Evolutionary conservation across 805 yeast species (phyloP), one percentile per base, ranked within the genome.

Genomic region (Kazachstania bromeliacearum): DNA sequence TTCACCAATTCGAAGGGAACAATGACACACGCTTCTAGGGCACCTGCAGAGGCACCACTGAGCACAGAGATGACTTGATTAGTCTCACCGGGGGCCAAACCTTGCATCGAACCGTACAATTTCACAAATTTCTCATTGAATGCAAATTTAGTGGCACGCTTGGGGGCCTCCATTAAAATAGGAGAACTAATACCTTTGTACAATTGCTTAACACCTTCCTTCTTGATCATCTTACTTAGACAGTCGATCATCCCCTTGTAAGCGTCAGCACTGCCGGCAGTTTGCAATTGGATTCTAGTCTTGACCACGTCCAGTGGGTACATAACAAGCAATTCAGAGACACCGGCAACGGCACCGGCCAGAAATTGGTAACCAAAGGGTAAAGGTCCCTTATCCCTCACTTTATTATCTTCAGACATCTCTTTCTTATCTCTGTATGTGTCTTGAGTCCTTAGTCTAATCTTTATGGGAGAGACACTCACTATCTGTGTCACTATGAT

Each of bases 31-130:
- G 96, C 76, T 62, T 92, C 99, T 31, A 88, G 79, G 26, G 96
- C 94, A 67, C 99, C 99, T 6, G 99, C 98, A 40, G 94, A 82
- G 25, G 97, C 96, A 66, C 99, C 99, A 28, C 96, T 84, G 48
- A 89, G 68, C 37, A 92, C 67, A 2, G 96, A 85, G 55, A 92
- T 67, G 7, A 82, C 76, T 64, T 89, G 97, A 44, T 68, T 83
- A 75, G 82, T 72, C 44, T 72, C 60, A 10, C 36, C 36, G 10
- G 33, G 35, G 7, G 68, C 59, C 31, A 82, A 70, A 35, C 85
- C 94, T 58, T 88, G 85, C 15, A 65, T 57, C 21, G 68, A 67
- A 47, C 75, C 75, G 71, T 87, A 89, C 48, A 87, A 61, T 60
- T 80, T 80, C 36, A 95, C 89, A 81, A 95, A 92, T 60, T 85